Evolutionary conservation across 495 filamentous ascomycete genomes (phyloP).

Genomic region (Aspergillus homomorphus): DNA sequence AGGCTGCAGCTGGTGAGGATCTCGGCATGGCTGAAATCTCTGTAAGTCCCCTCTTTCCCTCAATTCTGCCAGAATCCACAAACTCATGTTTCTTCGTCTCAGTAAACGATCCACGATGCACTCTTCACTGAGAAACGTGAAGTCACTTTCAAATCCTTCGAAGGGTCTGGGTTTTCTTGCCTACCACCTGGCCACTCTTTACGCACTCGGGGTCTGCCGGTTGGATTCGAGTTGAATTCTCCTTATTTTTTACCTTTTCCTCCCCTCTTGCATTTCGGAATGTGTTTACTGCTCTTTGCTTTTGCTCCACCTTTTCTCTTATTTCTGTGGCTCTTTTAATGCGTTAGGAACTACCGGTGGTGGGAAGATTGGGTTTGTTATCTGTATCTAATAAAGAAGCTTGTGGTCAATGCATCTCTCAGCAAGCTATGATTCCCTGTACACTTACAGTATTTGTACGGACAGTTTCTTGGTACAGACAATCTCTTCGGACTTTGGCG

Average conservation of each 20-base stretch:
- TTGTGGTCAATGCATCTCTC: slow-evolving; percentile 1
- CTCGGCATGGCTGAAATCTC: slow-evolving; percentile 55
- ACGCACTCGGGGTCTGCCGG: slow-evolving; percentile 7
- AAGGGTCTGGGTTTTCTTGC: not conserved
- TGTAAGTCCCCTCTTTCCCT: slow-evolving; percentile 21
- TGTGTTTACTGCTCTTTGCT: not conserved
- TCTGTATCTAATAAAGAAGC: slow-evolving; percentile 23
- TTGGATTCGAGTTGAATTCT: slow-evolving; percentile 6
- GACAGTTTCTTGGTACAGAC: not conserved
- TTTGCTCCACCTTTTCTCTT: slow-evolving; percentile 5
- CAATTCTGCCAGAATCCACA: not conserved
- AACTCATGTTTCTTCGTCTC: not conserved
- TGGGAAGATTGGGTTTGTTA: slow-evolving; percentile 11
- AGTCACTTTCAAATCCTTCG: slow-evolving; percentile 6
- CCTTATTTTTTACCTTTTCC: slow-evolving; percentile 7
- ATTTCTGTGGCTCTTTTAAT: not conserved
- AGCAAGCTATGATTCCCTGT: not conserved
- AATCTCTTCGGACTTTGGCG: too few relatives aligned
- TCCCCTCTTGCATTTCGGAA: slow-evolving; percentile 12
- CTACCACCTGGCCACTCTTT: slow-evolving; percentile 4
- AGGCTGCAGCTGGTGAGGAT: slow-evolving; percentile 40
- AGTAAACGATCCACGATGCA: slow-evolving; percentile 25
- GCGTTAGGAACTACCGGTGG: slow-evolving; percentile 5
- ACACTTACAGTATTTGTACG: slow-evolving; percentile 4
- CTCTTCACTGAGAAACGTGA: slow-evolving; percentile 4